Percentiles rank a stretch among this genome's conserved stretches.
Conservation (phyloP, 352 stramenopile genomes). For the Halophytophthora batemanensis region DNA sequence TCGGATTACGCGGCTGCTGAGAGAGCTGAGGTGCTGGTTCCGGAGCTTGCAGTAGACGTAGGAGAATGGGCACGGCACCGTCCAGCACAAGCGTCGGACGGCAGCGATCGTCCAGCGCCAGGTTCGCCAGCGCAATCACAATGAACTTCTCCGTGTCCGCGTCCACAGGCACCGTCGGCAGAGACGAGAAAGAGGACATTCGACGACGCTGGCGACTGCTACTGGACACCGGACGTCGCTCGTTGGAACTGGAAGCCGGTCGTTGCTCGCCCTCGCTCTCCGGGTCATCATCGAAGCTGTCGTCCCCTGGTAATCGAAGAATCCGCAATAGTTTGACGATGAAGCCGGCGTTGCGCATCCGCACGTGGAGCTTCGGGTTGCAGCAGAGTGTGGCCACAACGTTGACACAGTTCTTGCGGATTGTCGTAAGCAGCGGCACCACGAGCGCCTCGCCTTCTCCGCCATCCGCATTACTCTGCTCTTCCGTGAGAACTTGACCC, state of each 20-base stretch:
- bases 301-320: slow-evolving; percentile 18
- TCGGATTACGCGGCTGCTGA: slow-evolving; percentile 2
- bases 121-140: slow-evolving; percentile 65
- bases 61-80: slow-evolving; percentile 51
- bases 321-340: slow-evolving; percentile 51
- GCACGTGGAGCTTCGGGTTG: slow-evolving; percentile 63
- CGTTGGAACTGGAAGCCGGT: slow-evolving; percentile 1
- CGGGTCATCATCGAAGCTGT: slow-evolving; percentile 13
- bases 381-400: slow-evolving; percentile 69
- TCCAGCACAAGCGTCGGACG: slow-evolving; percentile 59
- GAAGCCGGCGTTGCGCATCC: slow-evolving; percentile 50
- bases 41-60: slow-evolving; percentile 41
- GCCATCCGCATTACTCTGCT: slow-evolving; percentile 7
- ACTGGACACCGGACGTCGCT: not conserved
- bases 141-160: slow-evolving; percentile 67
- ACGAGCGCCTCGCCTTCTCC: slow-evolving; percentile 15
- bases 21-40: not conserved
- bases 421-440: slow-evolving; percentile 20
- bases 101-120: slow-evolving; percentile 72
- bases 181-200: not conserved
- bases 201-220: not conserved
- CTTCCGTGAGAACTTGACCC: slow-evolving; percentile 12
- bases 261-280: slow-evolving; percentile 25
- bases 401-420: slow-evolving; percentile 67
- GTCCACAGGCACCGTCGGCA: slow-evolving; percentile 21